Evolutionary conservation across 2,329 filamentous ascomycete species (phyloP), one percentile per base, ranked within the genome.

Genomic region (Beauveria asiatica): DNA sequence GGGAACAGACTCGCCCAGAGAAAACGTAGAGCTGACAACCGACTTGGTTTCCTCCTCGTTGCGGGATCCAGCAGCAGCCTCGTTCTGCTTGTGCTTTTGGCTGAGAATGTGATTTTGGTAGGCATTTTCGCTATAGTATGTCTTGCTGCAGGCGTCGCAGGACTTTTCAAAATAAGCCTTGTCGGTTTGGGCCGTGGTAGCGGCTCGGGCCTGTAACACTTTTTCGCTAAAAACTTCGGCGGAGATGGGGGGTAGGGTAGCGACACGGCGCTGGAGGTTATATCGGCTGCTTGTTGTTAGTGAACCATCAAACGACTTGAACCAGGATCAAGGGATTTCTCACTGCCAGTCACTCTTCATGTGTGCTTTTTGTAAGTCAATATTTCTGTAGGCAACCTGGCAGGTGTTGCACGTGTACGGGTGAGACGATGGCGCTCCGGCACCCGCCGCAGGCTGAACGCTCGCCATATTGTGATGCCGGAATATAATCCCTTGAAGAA

Each of bases 281-380:
- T 97, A 97, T 65, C 94, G 87, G 74, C 90, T 94, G 62, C 57
- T 37, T 58, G 33, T 23, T 19, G 42, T 53, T 7, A 58, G 60
- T 44, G 61, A 41, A 52, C 27, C 19, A 1, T 60, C 50, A 37
- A 45, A 49, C 11, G 10, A 57, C 11, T 61, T 60, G 8, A 45
- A 10, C 37, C 62, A 4, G 11, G 16, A 3, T 21, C 10, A 17
- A 16, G 8, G 16, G 21, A n/a, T 45, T 4, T 86, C 90, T 77
- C 82, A 94, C 89, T 99, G 93, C 94, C 94, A 99, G 77, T 99
- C 94, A 68, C 88, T 94, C 74, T 94, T 92, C 94, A 99, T 99
- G 73, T 99, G 94, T 42, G 85, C 87, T 72, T 94, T 87, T 77
- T 99, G 94, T 60, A 95, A 82, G 71, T 97, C 93, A 73, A 90